A percentile compares a stretch with the other conserved stretches of the same genome.
Evolutionary conservation across 345 rosid genomes (phyloP).

Genomic region (Syzygium grande): DNA sequence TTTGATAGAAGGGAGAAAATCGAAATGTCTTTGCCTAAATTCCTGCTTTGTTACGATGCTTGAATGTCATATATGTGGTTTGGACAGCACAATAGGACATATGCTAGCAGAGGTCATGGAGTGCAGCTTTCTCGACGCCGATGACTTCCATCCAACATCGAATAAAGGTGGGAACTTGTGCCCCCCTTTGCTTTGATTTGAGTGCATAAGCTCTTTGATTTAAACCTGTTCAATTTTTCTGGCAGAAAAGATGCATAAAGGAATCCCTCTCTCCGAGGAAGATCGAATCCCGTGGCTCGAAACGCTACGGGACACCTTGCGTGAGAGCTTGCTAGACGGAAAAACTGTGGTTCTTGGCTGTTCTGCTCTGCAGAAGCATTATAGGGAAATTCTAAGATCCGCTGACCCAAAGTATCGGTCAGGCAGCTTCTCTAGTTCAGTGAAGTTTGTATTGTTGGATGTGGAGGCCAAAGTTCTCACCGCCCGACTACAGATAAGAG

Average conservation of each 20-base stretch:
- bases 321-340: slow-evolving; percentile 20
- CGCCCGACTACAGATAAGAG: slow-evolving; percentile 46
- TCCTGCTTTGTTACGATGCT: background rate
- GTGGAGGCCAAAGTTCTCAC: slow-evolving; percentile 44
- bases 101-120: slow-evolving; percentile 45
- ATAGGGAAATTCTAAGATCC: slow-evolving; percentile 68
- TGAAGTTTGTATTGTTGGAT: slow-evolving; percentile 57
- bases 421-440: slow-evolving; percentile 28
- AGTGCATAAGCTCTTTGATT: background rate
- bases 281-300: slow-evolving; percentile 88
- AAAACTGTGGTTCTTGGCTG: slow-evolving; percentile 54
- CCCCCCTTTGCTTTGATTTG: background rate
- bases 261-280: slow-evolving; percentile 66
- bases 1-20: background rate
- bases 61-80: background rate
- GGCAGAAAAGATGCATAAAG: slow-evolving; percentile 67
- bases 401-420: slow-evolving; percentile 40
- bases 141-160: slow-evolving; percentile 68
- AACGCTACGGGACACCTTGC: slow-evolving; percentile 33
- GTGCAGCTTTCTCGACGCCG: slow-evolving; percentile 72
- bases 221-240: background rate
- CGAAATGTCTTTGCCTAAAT: background rate
- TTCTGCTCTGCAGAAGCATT: slow-evolving; percentile 57
- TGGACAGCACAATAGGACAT: slow-evolving; percentile 56
- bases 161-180: slow-evolving; percentile 47